Evolutionary conservation across 495 filamentous ascomycete genomes (phyloP).

Genomic region (Daldinia loculata): DNA sequence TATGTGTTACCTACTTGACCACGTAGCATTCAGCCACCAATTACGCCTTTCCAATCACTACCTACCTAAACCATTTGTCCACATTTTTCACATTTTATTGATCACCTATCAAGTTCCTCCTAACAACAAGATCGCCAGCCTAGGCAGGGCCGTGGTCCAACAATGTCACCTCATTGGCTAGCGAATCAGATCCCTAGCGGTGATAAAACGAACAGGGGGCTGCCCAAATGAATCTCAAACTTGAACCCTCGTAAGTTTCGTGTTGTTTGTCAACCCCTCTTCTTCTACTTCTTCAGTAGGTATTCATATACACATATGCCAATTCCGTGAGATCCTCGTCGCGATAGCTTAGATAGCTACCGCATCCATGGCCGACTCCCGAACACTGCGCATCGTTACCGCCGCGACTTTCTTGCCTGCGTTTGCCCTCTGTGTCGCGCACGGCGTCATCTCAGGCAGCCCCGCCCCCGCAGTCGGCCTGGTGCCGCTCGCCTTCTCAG

Average conservation of each 20-base stretch:
- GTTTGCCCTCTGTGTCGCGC: constrained; percentile 56
- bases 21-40: background rate
- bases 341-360: background rate
- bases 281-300: background rate
- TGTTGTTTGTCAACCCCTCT: constrained; percentile 11
- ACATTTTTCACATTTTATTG: background rate
- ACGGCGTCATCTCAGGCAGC: constrained; percentile 51
- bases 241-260: constrained; percentile 13
- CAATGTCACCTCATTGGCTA: constrained; percentile 31
- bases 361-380: constrained; percentile 31
- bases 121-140: constrained; percentile 12
- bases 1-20: background rate
- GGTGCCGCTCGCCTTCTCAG: constrained; percentile 51
- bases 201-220: constrained; percentile 24
- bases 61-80: background rate
- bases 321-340: constrained; percentile 7
- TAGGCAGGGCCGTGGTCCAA: constrained; percentile 20
- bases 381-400: constrained; percentile 51
- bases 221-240: constrained; percentile 26
- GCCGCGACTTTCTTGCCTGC: constrained; percentile 61
- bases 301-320: background rate
- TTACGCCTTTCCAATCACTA: background rate
- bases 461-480: constrained; percentile 53
- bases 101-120: background rate
- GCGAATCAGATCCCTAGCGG: constrained; percentile 24